Conservation (phyloP, 2,329 filamentous ascomycete species). For the Sporothrix brunneoviolacea region DNA sequence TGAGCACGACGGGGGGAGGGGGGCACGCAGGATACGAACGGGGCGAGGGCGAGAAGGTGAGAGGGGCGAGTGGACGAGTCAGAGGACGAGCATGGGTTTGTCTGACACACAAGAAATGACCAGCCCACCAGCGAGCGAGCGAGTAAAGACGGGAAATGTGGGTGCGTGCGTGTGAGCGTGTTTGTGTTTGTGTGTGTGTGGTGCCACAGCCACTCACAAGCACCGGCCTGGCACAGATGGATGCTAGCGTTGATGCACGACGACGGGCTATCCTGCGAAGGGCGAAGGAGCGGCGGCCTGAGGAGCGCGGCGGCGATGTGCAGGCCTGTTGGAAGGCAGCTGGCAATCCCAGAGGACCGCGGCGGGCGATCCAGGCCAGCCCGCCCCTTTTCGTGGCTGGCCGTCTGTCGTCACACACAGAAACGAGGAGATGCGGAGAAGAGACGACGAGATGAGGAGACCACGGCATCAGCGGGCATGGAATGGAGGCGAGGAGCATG, state of each 20-base stretch:
- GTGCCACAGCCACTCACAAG: conserved; percentile 14
- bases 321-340: neutral
- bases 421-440: too few species aligned
- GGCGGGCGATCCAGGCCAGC: too few species aligned
- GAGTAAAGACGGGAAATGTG: neutral
- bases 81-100: conserved; percentile 12
- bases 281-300: neutral
- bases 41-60: too few species aligned
- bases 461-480: too few species aligned
- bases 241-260: too few species aligned
- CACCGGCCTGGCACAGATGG: neutral
- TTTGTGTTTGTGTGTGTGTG: neutral
- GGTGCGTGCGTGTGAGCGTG: conserved; percentile 1
- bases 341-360: too few species aligned
- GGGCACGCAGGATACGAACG: conserved; percentile 6
- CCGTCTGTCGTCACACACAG: too few species aligned
- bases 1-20: neutral
- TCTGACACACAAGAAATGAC: conserved; percentile 17
- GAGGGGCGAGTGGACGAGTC: conserved; percentile 10
- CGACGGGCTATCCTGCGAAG: conserved; percentile 2
- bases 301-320: neutral
- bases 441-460: too few species aligned
- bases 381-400: too few species aligned
- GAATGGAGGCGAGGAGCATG: too few species aligned
- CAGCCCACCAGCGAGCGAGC: neutral